Base-by-base conservation (phyloP, 1,284 basidiomycete genomes). In the Chalciporus sp. region DNA sequence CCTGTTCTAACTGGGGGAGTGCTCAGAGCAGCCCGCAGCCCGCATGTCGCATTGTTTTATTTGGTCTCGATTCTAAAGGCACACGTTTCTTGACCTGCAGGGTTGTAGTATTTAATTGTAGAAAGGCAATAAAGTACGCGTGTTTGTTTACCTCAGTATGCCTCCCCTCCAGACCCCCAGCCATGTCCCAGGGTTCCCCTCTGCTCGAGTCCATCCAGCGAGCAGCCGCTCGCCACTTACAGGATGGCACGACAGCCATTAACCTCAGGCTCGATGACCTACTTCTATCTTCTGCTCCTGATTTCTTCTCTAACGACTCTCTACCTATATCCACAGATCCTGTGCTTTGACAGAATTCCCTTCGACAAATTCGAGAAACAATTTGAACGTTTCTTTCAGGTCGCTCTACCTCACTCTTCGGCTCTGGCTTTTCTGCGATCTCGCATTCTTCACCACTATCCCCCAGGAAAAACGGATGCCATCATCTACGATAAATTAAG, bases 291-390 rank as follows among this genome's bases (percentile, higher is more conserved):
- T 26, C 55, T 56, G 49, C 63, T 58, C 60, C 62, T 26, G 81
- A 83, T 60, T 76, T 83, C 56, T 81, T 78, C 27, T 82, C 80
- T 8, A 87, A 86, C 61, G 83, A 87, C 67, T 87, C 86, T 62
- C 74, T 88, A 31, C 82, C 81, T 3, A 61, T 88, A 5, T 73
- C 80, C 0, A 69, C 68, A 0, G 76, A 76, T n/a, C 37, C 59
- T 0, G 42, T 58, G 6, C 69, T 84, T 1, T 42, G 61, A 26
- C 29, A 60, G 5, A 51, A 51, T 12, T 78, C 77, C 59, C 55
- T 81, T 45, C 28, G 56, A 1, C 60, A 61, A 23, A 58, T 80
- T 62, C n/a, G 61, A 62, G 33, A 48, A 10, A 10, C 43, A 46
- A 14, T 52, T 62, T 20, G 8, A 53, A 10, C 14, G 28, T 26